phyloP scores from a whole-genome alignment of 1,284 basidiomycete species.

The Laetiporus sulphureus region DNA sequence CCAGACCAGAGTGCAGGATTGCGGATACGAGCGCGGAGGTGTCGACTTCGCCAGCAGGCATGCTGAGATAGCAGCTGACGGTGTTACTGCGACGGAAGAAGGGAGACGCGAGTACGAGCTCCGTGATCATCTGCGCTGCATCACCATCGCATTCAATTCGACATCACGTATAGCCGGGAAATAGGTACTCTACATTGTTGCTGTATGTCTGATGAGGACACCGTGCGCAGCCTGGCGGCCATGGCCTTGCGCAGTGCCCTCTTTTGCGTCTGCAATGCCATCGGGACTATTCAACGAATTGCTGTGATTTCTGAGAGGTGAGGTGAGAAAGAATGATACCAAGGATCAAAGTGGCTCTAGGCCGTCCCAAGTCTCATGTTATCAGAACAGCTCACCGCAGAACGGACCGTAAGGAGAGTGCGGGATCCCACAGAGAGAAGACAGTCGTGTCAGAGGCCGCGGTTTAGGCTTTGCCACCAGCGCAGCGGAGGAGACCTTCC shows the following conservation, averaged over 20 bases:
- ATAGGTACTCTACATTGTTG: conserved; percentile 46
- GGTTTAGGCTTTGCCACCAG: conserved; percentile 8
- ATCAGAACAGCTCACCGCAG: conserved; percentile 4
- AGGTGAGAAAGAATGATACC: too few relatives aligned
- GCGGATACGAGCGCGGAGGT: conserved; percentile 44
- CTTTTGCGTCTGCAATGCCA: conserved; percentile 44
- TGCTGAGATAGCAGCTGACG: conserved; percentile 72
- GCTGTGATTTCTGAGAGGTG: too few relatives aligned
- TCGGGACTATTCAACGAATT: too few relatives aligned
- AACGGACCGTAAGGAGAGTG: conserved; percentile 3
- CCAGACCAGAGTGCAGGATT: conserved; percentile 40
- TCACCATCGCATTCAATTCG: too few relatives aligned
- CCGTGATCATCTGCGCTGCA: conserved; percentile 48
- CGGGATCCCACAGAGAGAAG: conserved; percentile 6
- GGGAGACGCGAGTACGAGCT: conserved; percentile 40
- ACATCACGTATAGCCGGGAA: conserved; percentile 1
- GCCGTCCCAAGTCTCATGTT: conserved; percentile 4
- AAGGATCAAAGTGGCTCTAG: too few relatives aligned
- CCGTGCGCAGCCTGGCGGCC: conserved; percentile 32
- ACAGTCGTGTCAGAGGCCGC: conserved; percentile 2
- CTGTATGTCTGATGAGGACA: conserved; percentile 39
- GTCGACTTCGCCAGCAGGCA: conserved; percentile 65
- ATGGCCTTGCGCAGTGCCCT: conserved; percentile 45
- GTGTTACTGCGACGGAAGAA: conserved; percentile 42
- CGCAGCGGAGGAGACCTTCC: conserved; percentile 1